A percentile compares a stretch with the other conserved stretches of the same genome.
Evolutionary conservation across 768 basidiomycete genomes (phyloP).

Genomic region (Pleurotus cornucopiae): DNA sequence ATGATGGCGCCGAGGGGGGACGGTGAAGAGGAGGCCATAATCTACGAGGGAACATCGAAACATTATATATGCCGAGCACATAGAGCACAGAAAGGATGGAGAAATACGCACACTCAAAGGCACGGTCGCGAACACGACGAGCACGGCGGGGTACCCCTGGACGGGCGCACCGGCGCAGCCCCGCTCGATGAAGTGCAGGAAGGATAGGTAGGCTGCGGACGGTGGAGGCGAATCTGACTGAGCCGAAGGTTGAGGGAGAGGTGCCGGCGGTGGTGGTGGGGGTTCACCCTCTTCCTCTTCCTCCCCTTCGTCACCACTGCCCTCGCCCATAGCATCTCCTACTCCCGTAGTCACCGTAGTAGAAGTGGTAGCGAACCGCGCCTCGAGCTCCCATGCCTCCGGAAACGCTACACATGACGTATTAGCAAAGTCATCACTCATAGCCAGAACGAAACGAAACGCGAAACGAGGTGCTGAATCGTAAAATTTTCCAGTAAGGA

Average conservation of each 20-base stretch:
- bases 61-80: neutral
- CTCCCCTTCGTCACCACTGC: slow-evolving; percentile 10
- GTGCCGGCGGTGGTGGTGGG: neutral
- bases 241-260: too few relatives aligned
- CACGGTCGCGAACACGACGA: slow-evolving; percentile 80
- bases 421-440: neutral
- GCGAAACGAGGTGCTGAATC: neutral
- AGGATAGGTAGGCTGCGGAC: slow-evolving; percentile 60
- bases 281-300: slow-evolving; percentile 11
- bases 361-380: slow-evolving; percentile 7
- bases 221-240: too few relatives aligned
- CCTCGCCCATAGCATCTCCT: slow-evolving; percentile 26
- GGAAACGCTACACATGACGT: slow-evolving; percentile 46
- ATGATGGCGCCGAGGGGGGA: slow-evolving; percentile 51
- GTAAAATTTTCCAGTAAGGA: too few relatives aligned
- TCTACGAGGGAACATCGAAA: slow-evolving; percentile 13
- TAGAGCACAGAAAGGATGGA: slow-evolving; percentile 1
- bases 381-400: slow-evolving; percentile 57
- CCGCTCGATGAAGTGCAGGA: slow-evolving; percentile 72
- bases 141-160: slow-evolving; percentile 77
- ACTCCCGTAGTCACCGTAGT: slow-evolving; percentile 11
- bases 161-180: slow-evolving; percentile 79
- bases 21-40: slow-evolving; percentile 21
- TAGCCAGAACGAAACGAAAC: neutral
- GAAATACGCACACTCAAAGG: slow-evolving; percentile 47